Evolutionary conservation across 306 rosid genomes (phyloP), one percentile per base, ranked within the genome.

Genomic region (Dalbergia cochinchinensis): DNA sequence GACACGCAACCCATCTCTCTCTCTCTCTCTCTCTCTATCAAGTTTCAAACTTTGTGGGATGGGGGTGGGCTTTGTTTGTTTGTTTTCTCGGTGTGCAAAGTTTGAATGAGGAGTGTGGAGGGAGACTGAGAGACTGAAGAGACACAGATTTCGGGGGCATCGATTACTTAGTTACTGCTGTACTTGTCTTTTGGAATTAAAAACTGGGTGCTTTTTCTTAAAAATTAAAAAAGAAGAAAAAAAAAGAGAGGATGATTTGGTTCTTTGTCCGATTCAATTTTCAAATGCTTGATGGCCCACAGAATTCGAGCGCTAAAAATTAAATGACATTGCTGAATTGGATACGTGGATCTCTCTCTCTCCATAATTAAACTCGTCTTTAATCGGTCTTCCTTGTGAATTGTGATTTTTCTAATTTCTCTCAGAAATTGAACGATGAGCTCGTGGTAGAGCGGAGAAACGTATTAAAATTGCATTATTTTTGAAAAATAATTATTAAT

Each of bases 1-100:
- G 98, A 94, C 14, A 91, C 97, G 55, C 98, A 94, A 3, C 98
- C 97, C 98, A 94, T 94, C 8, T 20, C 6, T 50, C 15, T 37
- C 31, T 26, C 31, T 26, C 31, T 26, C 31, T 26, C 2, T 26
- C 31, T 26, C n/a, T n/a, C n/a, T n/a, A 22, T 22, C 14, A 78
- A 68, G 67, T 11, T 60, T 33, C 53, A 70, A 34, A 34, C 63
- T 78, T 67, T 54, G 31, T 1, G 1, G 31, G 31, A 1, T 26
- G 31, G 7, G 3, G 41, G 41, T 37, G 41, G 41, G 41, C 9
- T 42, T 42, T 42, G 31, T 42, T 8, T 35, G 50, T 47, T 7
- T 4, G 4, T 19, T 22, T 0, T 83, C 44, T 77, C 70, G 71
- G 77, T 63, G 14, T 60, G 41, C 62, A 22, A 57, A 26, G 19